phyloP scores from a whole-genome alignment of 2,329 filamentous ascomycete species.

The Aschersonia sp. region DNA sequence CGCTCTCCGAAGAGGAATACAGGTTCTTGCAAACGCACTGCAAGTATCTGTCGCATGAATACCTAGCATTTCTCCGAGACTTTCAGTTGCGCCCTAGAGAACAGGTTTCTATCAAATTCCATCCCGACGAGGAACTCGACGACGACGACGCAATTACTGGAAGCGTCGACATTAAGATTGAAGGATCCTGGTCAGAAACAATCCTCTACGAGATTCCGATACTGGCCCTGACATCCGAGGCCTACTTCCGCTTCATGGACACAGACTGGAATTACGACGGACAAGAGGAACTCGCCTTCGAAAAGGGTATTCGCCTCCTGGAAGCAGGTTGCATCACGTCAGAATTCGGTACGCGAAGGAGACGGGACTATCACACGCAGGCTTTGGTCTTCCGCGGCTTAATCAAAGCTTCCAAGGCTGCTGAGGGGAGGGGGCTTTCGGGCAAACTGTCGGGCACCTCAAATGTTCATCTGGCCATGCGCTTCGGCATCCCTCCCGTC shows the following conservation, averaged over 20 bases:
- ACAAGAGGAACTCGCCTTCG: constrained; percentile 72
- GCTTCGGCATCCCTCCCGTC: constrained; percentile 68
- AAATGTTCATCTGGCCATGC: constrained; percentile 95
- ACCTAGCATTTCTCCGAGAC: constrained; percentile 66
- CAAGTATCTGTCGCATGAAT: constrained; percentile 62
- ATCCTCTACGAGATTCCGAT: constrained; percentile 97
- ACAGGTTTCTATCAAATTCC: constrained; percentile 62
- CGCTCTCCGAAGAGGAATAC: constrained; percentile 65
- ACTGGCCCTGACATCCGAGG: constrained; percentile 80
- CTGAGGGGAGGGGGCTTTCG: constrained; percentile 43
- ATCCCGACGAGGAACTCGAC: constrained; percentile 39
- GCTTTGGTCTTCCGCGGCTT: constrained; percentile 81
- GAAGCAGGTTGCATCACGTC: constrained; percentile 78
- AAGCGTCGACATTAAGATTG: constrained; percentile 61
- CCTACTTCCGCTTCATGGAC: constrained; percentile 95
- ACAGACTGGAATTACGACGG: constrained; percentile 79
- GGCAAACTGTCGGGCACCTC: constrained; percentile 80
- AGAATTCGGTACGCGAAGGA: constrained; percentile 81
- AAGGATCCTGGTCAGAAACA: constrained; percentile 81
- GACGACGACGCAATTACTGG: constrained; percentile 55
- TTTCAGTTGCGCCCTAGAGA: constrained; percentile 72
- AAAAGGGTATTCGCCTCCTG: constrained; percentile 66
- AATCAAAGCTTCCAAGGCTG: constrained; percentile 62
- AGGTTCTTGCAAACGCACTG: constrained; percentile 66
- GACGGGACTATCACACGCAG: constrained; percentile 90